Percentiles rank a stretch among this genome's conserved stretches.
These are phyloP conservation scores for Zygosaccharomyces sapae DNA, from an alignment of 1,139 yeast species.

Conservation along the genomic window DNA sequence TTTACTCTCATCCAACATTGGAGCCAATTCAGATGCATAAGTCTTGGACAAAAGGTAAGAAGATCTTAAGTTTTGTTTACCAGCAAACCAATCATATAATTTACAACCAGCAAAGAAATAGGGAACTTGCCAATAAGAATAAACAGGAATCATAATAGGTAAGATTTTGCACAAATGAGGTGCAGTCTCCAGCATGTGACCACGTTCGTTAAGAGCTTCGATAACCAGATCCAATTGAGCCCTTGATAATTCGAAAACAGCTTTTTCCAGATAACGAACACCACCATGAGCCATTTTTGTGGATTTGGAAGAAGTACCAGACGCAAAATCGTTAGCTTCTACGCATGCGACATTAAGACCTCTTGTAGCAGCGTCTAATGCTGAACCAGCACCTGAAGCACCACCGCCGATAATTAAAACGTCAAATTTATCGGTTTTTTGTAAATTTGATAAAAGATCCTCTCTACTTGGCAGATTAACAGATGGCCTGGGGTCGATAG, in stretches of 20 bases:
- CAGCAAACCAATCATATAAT: constrained; percentile 91
- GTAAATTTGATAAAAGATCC: constrained; percentile 40
- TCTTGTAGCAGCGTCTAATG: constrained; percentile 85
- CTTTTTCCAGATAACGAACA: constrained; percentile 91
- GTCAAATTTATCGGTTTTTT: constrained; percentile 56
- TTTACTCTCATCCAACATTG: constrained; percentile 76
- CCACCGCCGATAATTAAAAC: constrained; percentile 90
- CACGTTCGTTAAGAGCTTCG: constrained; percentile 91
- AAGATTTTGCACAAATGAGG: constrained; percentile 85
- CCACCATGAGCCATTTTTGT: constrained; percentile 98
- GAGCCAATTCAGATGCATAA: constrained; percentile 71
- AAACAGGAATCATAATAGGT: constrained; percentile 93
- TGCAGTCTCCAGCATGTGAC: constrained; percentile 83
- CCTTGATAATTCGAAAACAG: constrained; percentile 82
- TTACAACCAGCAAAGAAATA: constrained; percentile 90
- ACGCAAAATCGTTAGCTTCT: constrained; percentile 84
- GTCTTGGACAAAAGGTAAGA: constrained; percentile 70
- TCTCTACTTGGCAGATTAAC: constrained; percentile 40
- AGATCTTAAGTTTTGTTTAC: constrained; percentile 74
- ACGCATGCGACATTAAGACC: constrained; percentile 85
- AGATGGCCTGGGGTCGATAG: constrained; percentile 9
- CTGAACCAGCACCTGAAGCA: constrained; percentile 92
- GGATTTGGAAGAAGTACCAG: constrained; percentile 92
- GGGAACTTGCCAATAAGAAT: constrained; percentile 94
- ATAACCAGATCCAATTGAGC: constrained; percentile 89